phyloP scores from a whole-genome alignment of 2,329 filamentous ascomycete genomes.

The Metarhizium anisopliae region DNA sequence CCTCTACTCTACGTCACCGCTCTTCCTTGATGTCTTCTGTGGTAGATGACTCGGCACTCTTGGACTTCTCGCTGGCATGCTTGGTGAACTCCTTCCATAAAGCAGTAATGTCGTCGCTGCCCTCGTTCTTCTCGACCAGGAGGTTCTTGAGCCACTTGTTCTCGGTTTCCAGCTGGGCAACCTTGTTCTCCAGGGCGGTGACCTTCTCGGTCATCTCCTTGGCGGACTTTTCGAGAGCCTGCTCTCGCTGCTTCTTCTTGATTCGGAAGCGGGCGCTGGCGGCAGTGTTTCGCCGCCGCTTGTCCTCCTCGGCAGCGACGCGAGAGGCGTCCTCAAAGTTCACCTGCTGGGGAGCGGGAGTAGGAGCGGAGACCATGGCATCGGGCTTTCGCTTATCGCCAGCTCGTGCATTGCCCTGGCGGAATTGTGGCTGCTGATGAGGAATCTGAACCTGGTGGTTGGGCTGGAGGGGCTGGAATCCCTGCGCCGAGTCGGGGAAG shows the following conservation, averaged over 20 bases:
- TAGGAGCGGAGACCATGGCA: slow-evolving; percentile 16
- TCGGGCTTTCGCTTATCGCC: slow-evolving; percentile 40
- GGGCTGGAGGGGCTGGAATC: slow-evolving; percentile 45
- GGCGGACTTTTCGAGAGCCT: slow-evolving; percentile 70
- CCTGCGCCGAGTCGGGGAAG: slow-evolving; percentile 24
- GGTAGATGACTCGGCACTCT: slow-evolving; percentile 16
- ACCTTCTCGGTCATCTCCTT: slow-evolving; percentile 82
- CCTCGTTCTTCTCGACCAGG: slow-evolving; percentile 72
- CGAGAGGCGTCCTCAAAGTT: slow-evolving; percentile 64
- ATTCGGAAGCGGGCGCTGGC: slow-evolving; percentile 82
- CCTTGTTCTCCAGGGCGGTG: slow-evolving; percentile 59
- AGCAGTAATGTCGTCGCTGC: slow-evolving; percentile 41
- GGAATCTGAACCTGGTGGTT: slow-evolving; percentile 29
- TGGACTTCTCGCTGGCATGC: slow-evolving; percentile 23
- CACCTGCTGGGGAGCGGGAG: slow-evolving; percentile 29
- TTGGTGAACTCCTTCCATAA: slow-evolving; percentile 43
- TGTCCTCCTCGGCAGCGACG: slow-evolving; percentile 76
- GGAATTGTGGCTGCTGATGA: slow-evolving; percentile 28
- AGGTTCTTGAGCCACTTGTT: slow-evolving; percentile 77
- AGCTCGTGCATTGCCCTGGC: slow-evolving; percentile 18
- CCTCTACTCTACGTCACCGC: slow-evolving; percentile 8
- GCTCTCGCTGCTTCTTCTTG: slow-evolving; percentile 94
- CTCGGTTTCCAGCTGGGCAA: slow-evolving; percentile 71
- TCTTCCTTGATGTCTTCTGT: slow-evolving; percentile 12
- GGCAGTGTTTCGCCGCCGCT: slow-evolving; percentile 80